Conservation (phyloP, 2,329 filamentous ascomycete genomes). For the Ophiostoma sp. region DNA sequence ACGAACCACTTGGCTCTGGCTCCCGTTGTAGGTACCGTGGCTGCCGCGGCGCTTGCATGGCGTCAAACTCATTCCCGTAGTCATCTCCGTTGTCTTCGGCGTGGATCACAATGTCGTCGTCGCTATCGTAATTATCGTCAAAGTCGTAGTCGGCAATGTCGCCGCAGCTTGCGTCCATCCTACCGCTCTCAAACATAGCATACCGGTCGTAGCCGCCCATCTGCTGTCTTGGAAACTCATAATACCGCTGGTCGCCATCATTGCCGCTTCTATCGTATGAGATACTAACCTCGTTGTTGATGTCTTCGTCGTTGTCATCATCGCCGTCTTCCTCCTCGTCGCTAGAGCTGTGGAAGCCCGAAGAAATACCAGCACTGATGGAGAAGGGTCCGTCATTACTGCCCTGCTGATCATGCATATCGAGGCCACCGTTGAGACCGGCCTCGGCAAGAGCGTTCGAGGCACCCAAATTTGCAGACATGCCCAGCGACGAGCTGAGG, state of each 20-base stretch:
- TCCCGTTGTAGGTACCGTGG: background rate
- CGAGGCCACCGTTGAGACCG: conserved; percentile 71
- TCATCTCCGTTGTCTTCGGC: conserved; percentile 1
- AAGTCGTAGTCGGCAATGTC: conserved; percentile 6
- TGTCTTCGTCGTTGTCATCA: conserved; percentile 75
- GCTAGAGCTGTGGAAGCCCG: conserved; percentile 90
- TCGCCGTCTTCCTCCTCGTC: conserved; percentile 95
- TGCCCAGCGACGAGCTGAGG: conserved; percentile 39
- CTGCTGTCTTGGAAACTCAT: background rate
- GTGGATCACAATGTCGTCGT: conserved; percentile 6
- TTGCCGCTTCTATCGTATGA: background rate
- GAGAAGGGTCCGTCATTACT: conserved; percentile 65
- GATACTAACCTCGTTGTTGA: conserved; percentile 59
- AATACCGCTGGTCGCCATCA: background rate
- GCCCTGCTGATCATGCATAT: conserved; percentile 42
- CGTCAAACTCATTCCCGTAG: background rate
- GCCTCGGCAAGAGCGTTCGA: conserved; percentile 74
- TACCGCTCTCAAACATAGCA: background rate
- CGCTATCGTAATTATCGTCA: background rate
- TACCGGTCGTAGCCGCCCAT: background rate
- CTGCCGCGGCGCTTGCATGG: conserved; percentile 9
- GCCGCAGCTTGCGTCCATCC: background rate
- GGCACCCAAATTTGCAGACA: conserved; percentile 35
- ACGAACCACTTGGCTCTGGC: background rate
- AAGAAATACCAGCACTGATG: conserved; percentile 65